phyloP scores from a whole-genome alignment of 2,329 filamentous ascomycete species.

The Nannizzia gypsea region DNA sequence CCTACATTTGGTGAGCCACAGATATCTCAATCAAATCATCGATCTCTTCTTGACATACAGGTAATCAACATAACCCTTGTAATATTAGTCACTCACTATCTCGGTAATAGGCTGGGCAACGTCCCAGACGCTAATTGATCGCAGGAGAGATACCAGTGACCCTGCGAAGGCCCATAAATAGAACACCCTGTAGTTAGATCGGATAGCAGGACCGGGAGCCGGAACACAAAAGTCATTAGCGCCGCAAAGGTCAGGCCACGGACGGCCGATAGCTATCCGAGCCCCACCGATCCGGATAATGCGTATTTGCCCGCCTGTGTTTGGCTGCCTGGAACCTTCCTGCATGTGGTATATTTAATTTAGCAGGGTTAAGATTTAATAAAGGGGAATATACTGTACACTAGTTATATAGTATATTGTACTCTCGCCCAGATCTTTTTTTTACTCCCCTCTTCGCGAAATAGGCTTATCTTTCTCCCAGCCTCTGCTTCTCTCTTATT shows the following conservation, averaged over 20 bases:
- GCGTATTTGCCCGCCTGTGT: neutral
- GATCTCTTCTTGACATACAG: too few relatives aligned
- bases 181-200: too few relatives aligned
- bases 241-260: constrained; percentile 2
- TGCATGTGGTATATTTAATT: too few relatives aligned
- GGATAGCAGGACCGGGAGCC: neutral
- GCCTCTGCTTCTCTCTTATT: constrained; percentile 4
- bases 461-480: neutral
- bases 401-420: too few relatives aligned
- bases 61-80: neutral
- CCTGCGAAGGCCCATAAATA: too few relatives aligned
- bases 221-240: constrained; percentile 1
- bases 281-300: neutral
- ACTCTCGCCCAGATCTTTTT: neutral
- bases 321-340: too few relatives aligned
- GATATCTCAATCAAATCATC: too few relatives aligned
- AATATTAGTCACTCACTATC: neutral
- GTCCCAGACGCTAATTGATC: neutral
- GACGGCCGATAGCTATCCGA: neutral
- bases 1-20: too few relatives aligned
- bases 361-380: neutral
- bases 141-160: too few relatives aligned
- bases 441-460: constrained; percentile 1
- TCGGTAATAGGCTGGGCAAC: neutral
- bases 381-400: neutral